Conservation (phyloP, 345 rosid species). For the Populus deltoides region DNA sequence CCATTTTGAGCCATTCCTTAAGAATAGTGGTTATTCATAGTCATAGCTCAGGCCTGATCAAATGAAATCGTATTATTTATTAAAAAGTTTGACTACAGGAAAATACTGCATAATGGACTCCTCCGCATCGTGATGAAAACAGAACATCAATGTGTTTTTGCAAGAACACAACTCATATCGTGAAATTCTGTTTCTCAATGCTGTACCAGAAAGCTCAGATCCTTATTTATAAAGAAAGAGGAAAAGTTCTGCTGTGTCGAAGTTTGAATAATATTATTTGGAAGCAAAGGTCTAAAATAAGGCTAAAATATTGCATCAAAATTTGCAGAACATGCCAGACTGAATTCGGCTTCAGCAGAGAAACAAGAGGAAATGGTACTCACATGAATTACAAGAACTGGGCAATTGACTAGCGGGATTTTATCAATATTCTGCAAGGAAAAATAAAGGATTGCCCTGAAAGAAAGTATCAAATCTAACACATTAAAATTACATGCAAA, state of each 20-base stretch:
- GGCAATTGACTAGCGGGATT: constrained; percentile 66
- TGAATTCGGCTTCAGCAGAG: background rate
- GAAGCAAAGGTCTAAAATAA: background rate
- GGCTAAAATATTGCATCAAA: background rate
- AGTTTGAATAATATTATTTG: background rate
- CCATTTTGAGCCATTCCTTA: background rate
- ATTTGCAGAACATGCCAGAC: background rate
- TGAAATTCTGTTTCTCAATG: background rate
- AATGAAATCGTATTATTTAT: background rate
- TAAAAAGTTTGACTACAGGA: background rate
- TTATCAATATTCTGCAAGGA: constrained; percentile 71
- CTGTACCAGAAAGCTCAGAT: background rate
- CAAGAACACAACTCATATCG: background rate
- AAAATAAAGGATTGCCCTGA: background rate
- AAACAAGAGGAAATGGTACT: constrained; percentile 19
- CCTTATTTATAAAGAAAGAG: background rate
- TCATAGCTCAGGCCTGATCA: background rate
- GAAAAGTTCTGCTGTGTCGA: background rate
- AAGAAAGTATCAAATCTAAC: background rate
- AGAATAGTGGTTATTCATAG: background rate
- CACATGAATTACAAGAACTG: constrained; percentile 90
- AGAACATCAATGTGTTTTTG: background rate
- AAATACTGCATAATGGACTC: background rate
- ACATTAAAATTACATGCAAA: background rate
- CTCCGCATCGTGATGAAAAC: background rate